Evolutionary conservation across 2,329 filamentous ascomycete genomes (phyloP).

Genomic region (Mycosphaerella arachidis): DNA sequence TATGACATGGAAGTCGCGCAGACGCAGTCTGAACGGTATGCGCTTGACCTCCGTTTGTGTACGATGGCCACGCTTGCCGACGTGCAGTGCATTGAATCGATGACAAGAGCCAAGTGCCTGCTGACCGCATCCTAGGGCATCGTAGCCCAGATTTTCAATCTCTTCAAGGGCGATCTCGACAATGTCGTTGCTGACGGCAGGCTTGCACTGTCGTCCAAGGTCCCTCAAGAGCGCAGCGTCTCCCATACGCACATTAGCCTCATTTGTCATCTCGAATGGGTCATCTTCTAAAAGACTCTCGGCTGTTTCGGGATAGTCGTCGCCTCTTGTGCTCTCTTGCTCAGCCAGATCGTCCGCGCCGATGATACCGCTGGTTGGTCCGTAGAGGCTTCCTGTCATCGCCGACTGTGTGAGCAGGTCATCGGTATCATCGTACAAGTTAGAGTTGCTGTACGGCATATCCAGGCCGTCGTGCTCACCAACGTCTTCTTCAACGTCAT

Average conservation of each 20-base stretch:
- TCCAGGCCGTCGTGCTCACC: conserved; percentile 32
- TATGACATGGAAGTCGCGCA: conserved; percentile 86
- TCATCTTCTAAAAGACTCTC: conserved; percentile 37
- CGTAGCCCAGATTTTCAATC: conserved; percentile 33
- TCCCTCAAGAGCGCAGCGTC: conserved; percentile 31
- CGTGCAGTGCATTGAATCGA: conserved; percentile 31
- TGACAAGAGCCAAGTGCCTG: conserved; percentile 27
- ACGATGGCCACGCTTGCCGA: neutral
- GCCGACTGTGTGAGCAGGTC: conserved; percentile 36
- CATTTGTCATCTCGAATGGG: conserved; percentile 35
- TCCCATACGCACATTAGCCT: conserved; percentile 27
- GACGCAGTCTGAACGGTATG: conserved; percentile 62
- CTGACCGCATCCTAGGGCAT: conserved; percentile 26
- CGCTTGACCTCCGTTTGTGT: conserved; percentile 1
- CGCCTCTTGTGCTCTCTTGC: conserved; percentile 14
- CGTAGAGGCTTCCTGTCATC: conserved; percentile 32
- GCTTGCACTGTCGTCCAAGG: conserved; percentile 28
- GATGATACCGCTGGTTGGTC: conserved; percentile 29
- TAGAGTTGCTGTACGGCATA: conserved; percentile 23
- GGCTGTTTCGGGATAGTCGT: conserved; percentile 28
- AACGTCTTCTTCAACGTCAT: conserved; percentile 30
- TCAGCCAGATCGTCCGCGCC: conserved; percentile 23
- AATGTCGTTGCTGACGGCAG: conserved; percentile 13
- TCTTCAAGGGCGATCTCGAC: conserved; percentile 29
- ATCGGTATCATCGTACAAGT: conserved; percentile 29